Evolutionary conservation across 176 grass and related monocot species (phyloP).

Genomic region (Bolboschoenus planiculmis): DNA sequence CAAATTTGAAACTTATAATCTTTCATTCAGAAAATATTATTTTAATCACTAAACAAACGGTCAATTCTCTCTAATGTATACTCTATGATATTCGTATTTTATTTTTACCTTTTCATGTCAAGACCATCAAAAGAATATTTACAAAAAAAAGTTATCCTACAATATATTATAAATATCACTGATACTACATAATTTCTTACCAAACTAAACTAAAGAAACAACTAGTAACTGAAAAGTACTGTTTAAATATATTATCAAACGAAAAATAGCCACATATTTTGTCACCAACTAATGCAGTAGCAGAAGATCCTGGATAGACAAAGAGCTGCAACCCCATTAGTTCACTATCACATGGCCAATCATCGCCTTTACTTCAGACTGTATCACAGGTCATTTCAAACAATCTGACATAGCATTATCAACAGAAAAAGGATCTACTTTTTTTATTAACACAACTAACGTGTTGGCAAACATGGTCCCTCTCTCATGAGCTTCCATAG

Average conservation of each 20-base stretch:
- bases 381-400: constrained; percentile 27
- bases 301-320: constrained; percentile 15
- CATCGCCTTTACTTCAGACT: constrained; percentile 27
- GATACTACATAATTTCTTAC: background rate
- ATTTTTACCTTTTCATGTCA: too few relatives aligned
- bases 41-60: too few relatives aligned
- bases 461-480: constrained; percentile 4
- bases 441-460: constrained; percentile 4
- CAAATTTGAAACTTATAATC: too few relatives aligned
- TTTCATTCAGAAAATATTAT: too few relatives aligned
- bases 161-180: too few relatives aligned
- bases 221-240: background rate
- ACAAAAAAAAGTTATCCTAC: too few relatives aligned
- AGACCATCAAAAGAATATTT: too few relatives aligned
- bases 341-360: constrained; percentile 30
- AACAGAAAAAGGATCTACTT: constrained; percentile 14
- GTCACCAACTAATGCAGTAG: background rate
- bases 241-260: background rate
- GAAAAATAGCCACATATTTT: background rate
- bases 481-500: background rate
- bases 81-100: too few relatives aligned
- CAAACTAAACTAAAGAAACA: background rate
- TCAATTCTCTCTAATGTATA: too few relatives aligned
- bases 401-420: constrained; percentile 28
- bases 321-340: constrained; percentile 29